Conservation (phyloP, 139 green algal species). For the Prasinococcaceae sp. region DNA sequence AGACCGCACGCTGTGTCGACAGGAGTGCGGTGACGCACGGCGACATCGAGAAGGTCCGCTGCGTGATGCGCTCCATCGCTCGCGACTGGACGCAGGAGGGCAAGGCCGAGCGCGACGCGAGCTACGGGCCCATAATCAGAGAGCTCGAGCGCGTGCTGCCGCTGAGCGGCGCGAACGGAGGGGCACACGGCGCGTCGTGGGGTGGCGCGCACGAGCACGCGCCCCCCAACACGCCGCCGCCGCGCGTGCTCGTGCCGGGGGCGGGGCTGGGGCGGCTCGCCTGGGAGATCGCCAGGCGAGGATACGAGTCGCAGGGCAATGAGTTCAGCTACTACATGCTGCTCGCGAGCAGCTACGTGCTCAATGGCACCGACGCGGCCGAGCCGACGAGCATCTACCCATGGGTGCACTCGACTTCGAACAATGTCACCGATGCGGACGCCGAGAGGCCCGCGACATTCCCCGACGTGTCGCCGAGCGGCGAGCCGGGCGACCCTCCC, state of each 20-base stretch:
- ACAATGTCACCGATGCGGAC: constrained; percentile 46
- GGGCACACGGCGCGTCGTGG: too few relatives aligned
- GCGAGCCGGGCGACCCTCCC: too few relatives aligned
- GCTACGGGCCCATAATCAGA: constrained; percentile 46
- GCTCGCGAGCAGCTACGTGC: constrained; percentile 69
- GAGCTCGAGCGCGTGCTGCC: too few relatives aligned
- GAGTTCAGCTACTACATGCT: constrained; percentile 98
- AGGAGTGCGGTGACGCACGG: neutral
- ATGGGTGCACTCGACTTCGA: constrained; percentile 54
- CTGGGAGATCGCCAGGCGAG: constrained; percentile 25
- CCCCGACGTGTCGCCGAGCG: constrained; percentile 21
- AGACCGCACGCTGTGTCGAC: neutral
- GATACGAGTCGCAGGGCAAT: constrained; percentile 51
- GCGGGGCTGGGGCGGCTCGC: constrained; percentile 65
- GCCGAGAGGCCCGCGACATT: constrained; percentile 51
- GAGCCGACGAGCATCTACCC: constrained; percentile 58
- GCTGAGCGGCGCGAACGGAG: too few relatives aligned
- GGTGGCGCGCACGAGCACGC: too few relatives aligned
- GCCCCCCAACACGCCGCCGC: too few relatives aligned
- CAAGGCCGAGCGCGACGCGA: constrained; percentile 46
- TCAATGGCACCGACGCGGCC: constrained; percentile 44
- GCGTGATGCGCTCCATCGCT: constrained; percentile 81
- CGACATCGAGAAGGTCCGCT: constrained; percentile 41
- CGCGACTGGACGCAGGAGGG: constrained; percentile 75
- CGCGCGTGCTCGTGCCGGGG: constrained; percentile 83